Evolutionary conservation across 176 grass and related monocot species (phyloP), one percentile per base, ranked within the genome.

Genomic region (Elaeis guineensis): DNA sequence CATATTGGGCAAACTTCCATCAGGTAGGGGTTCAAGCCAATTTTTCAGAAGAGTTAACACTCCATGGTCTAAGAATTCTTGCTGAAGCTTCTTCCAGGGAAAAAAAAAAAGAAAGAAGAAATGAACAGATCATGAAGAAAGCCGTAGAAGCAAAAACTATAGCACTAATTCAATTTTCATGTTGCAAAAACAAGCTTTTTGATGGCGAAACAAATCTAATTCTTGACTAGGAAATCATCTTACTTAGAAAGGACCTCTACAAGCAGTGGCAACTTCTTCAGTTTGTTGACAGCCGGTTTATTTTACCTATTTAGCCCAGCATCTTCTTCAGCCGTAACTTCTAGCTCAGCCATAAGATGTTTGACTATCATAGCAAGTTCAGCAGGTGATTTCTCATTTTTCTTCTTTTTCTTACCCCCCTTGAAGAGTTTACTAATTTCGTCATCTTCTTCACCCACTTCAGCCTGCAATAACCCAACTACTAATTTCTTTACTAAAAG

Each of bases 51-150:
- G 75, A 59, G 81, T 91, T 56, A 97, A 78, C 21, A 91, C 82
- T 52, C 87, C 87, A 80, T 97, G 92, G 79, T 97, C 87, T 75
- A 97, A 82, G 66, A 97, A 97, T 77, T 97, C 93, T 78, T 97
- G 93, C 75, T 97, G 92, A 65, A 97, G 87, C 58, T 88, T 91
- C 32, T 91, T 97, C 75, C 92, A 89, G 78, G 52, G 49, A 17
- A 22, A 70, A 11, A 39, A 25, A 25, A 1, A 26, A 26, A 26
- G 25, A 26, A 29, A 29, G 28, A 39, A 39, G 35, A 12, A 39
- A 39, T 39, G 8, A 39, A 39, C 8, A 39, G 35, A 39, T 39
- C 28, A 29, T 29, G 28, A 29, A 29, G 28, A 29, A 5, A 29
- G 3, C 28, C 0, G 28, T 5, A 29, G 28, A 29, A 29, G 28